Base-by-base conservation (phyloP, 257 asterid species). In the Ocimum tenuiflorum region DNA sequence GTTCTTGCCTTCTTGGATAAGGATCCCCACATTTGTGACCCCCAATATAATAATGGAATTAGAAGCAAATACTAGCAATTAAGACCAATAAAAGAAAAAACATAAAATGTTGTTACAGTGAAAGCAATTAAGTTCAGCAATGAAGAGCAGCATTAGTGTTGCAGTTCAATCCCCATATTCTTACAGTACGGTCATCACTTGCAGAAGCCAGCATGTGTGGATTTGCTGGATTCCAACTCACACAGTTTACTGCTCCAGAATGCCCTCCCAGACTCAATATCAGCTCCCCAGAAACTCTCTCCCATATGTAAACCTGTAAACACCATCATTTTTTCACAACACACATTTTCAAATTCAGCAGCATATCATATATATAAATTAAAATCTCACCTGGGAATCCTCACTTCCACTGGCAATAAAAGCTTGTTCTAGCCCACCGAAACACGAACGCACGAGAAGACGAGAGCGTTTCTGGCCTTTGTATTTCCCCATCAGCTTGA, bases 371-470 rank as follows among this genome's bases (percentile, higher is more conserved):
- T 27, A 27, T 27, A 27, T 27, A 27, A 27, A 27, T 1, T 27
- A 31, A 31, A 31, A 31, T 7, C 2, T 68, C 41, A 92, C 99
- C 96, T 79, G 91, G 31, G 99, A 87, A 78, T 92, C 94, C 80
- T 92, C 99, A 19, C 99, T 92, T 57, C 99, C 99, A 52, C 99
- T 89, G 61, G 96, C 96, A 55, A 92, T 71, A 65, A 92, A 92
- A 59, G 91, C 82, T 74, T 92, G 94, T 14, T 83, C 87, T 24
- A 81, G 63, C 63, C 99, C 99, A 54, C 99, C 99, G 33, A 92
- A 88, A 77, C 99, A 92, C 10, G 97, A 86, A 78, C 91, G 82
- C 33, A 92, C 87, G 10, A 92, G 79, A 72, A 77, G 86, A 49
- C 97, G 95, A 35, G 86, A 68, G 15, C 88, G 88, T 67, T 75